Evolutionary conservation across 345 rosid species (phyloP).

Genomic region (Cardamine occulta): DNA sequence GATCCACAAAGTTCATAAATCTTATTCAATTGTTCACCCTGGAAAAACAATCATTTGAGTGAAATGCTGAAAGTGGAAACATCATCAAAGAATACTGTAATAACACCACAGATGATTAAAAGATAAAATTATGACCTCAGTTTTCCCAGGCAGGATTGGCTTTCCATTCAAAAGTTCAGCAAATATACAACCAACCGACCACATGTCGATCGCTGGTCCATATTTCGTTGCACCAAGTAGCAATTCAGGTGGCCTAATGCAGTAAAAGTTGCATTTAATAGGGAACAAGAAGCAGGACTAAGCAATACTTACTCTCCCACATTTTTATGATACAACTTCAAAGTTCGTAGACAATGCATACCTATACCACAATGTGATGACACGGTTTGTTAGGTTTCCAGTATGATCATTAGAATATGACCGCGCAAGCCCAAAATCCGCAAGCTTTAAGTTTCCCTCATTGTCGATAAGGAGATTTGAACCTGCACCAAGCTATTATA

Average conservation of each 20-base stretch:
- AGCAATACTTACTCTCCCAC: not conserved
- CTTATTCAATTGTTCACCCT: conserved; percentile 68
- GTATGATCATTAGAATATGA: conserved; percentile 76
- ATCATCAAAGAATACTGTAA: not conserved
- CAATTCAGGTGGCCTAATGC: conserved; percentile 87
- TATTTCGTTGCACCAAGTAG: conserved; percentile 94
- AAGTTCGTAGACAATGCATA: conserved; percentile 39
- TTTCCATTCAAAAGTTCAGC: conserved; percentile 93
- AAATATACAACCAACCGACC: conserved; percentile 97
- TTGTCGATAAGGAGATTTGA: conserved; percentile 97
- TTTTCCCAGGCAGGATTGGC: conserved; percentile 91
- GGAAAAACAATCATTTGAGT: conserved; percentile 14
- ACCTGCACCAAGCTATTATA: conserved; percentile 52
- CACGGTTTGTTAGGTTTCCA: conserved; percentile 91
- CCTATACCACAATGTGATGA: conserved; percentile 98
- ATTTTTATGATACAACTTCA: not conserved
- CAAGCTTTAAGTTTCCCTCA: conserved; percentile 93
- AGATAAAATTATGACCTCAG: conserved; percentile 60
- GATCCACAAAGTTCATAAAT: conserved; percentile 75
- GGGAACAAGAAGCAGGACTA: not conserved
- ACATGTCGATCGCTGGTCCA: conserved; percentile 96
- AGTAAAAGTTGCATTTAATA: conserved; percentile 14
- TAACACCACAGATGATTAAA: not conserved
- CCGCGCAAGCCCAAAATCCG: conserved; percentile 97
- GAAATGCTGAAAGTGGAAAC: not conserved